A percentile compares a stretch with the other conserved stretches of the same genome.
These are phyloP conservation scores for Leptographium procerum DNA, from an alignment of 2,329 filamentous ascomycete species.

Conservation along the genomic window DNA sequence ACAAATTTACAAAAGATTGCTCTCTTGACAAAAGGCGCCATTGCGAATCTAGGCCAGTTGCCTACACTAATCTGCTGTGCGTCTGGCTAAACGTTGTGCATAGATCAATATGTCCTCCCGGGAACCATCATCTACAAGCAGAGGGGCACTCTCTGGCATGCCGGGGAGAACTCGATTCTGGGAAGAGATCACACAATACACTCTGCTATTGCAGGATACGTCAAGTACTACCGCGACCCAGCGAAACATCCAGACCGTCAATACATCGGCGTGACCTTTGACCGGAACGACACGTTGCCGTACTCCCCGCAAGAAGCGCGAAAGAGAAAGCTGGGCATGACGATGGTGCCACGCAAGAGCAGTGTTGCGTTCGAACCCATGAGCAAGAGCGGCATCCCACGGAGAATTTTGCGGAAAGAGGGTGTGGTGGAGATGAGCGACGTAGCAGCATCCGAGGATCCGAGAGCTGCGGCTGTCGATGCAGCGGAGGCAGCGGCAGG, in stretches of 20 bases:
- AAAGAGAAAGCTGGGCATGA: constrained; percentile 65
- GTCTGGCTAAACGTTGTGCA: neutral
- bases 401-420: constrained; percentile 19
- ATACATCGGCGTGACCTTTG: constrained; percentile 88
- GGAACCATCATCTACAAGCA: constrained; percentile 98
- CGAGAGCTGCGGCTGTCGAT: neutral
- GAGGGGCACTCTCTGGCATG: constrained; percentile 85
- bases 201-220: constrained; percentile 73
- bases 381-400: constrained; percentile 22
- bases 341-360: constrained; percentile 33
- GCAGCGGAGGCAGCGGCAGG: constrained; percentile 1
- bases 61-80: neutral
- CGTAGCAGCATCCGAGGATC: neutral
- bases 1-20: neutral
- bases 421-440: constrained; percentile 8
- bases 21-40: too few species aligned
- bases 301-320: constrained; percentile 63
- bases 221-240: constrained; percentile 93
- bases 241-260: constrained; percentile 70
- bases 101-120: constrained; percentile 84
- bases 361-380: constrained; percentile 22
- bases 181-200: constrained; percentile 96
- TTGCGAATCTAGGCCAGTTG: neutral
- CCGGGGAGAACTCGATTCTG: constrained; percentile 90
- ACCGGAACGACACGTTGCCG: constrained; percentile 70